Conservation (phyloP, 305 asterid species). For the Lippia alba region DNA sequence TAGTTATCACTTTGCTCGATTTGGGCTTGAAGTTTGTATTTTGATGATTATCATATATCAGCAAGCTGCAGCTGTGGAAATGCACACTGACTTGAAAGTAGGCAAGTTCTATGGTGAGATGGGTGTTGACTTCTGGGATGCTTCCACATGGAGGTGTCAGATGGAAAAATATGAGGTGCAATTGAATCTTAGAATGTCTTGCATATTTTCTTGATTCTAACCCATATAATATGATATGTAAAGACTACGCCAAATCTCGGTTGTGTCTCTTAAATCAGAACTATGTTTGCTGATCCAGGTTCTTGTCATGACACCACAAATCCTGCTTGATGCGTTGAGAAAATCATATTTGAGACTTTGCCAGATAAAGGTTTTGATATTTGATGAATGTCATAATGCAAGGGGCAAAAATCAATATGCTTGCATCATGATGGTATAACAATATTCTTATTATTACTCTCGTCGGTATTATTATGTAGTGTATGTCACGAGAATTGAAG, state of each 20-base stretch:
- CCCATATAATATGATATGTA: not conserved
- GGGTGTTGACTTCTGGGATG: constrained; percentile 85
- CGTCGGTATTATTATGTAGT: not conserved
- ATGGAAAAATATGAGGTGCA: constrained; percentile 57
- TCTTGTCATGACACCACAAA: constrained; percentile 90
- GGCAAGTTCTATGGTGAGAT: constrained; percentile 75
- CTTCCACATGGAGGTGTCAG: constrained; percentile 57
- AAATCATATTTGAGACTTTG: constrained; percentile 55
- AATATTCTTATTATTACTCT: not conserved
- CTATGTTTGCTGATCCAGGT: constrained; percentile 56
- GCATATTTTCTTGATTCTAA: not conserved
- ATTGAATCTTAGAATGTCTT: not conserved
- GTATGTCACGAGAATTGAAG: not conserved
- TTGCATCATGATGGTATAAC: constrained; percentile 76
- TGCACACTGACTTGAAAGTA: constrained; percentile 74
- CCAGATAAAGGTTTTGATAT: constrained; percentile 69
- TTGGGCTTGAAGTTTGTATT: constrained; percentile 21
- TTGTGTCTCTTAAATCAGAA: constrained; percentile 1
- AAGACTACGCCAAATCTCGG: not conserved
- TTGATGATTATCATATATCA: constrained; percentile 37
- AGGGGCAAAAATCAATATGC: constrained; percentile 71
- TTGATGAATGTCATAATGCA: constrained; percentile 91
- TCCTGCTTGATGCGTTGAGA: constrained; percentile 77
- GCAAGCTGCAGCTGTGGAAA: constrained; percentile 67
- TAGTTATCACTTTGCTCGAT: not conserved